Evolutionary conservation across 768 basidiomycete species (phyloP), one percentile per base, ranked within the genome.

Genomic region (Agaricus bisporus): DNA sequence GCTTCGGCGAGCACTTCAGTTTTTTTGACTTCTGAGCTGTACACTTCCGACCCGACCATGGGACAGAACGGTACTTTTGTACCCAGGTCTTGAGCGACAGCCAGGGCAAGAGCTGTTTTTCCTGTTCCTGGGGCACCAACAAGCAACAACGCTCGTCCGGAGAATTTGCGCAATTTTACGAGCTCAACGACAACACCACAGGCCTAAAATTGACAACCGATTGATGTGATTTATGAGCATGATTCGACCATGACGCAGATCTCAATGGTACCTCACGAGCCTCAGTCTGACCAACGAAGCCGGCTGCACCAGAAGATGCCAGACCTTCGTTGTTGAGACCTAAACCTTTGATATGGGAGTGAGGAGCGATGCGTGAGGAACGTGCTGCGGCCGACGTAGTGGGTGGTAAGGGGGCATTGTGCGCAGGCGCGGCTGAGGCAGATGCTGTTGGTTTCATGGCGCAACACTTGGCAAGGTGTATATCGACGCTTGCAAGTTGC

Each of bases 31-130:
- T 98, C 95, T 2, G 90, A 85, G 38, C 86, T 91, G 66, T 97
- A 98, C 56, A 98, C 97, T 70, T 99, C 97, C 17, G 86, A 88
- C 0, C 97, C 97, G 41, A 98, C 97, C 92, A 98, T 98, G 4
- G 94, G 93, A 67, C 95, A 98, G 66, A 99, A 98, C 0, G 97
- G 97, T 1, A 98, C 95, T 63, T 97, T 97, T 18, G 80, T 72
- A 0, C 97, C 97, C 0, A 99, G 79, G 62, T 98, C 97, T 56
- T 98, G 95, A 5, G 93, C 87, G 25, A 98, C 81, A 0, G 93
- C 97, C n/a, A 98, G 70, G 1, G 97, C 95, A 25, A 98, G 81
- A 0, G 97, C 97, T 0, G 97, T 99, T 73, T 99, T 99, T 10
- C 97, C 95, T 3, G 97, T 99, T 14, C 97, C 95, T 1, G 97